Evolutionary conservation across 2,329 filamentous ascomycete species (phyloP), one percentile per base, ranked within the genome.

Genomic region (Dactylonectria macrodidyma): DNA sequence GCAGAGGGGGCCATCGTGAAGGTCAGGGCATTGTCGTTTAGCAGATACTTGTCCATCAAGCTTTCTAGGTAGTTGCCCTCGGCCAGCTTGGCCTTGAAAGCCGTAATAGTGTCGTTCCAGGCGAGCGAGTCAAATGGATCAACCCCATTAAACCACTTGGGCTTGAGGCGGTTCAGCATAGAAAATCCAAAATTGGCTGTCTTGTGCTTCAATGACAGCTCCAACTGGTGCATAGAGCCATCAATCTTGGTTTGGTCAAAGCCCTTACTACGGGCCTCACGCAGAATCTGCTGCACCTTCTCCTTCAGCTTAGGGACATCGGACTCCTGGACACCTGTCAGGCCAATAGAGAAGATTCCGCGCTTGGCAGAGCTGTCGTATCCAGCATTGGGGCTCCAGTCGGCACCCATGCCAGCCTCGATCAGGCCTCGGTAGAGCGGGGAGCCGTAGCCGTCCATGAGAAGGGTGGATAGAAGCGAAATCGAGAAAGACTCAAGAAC

Each of bases 401-500:
- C 95, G 0, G 94, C 93, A 24, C 96, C 96, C 46, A 99, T 88
- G 0, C 95, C 95, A 54, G 92, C 90, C 79, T 98, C 95, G 61
- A 99, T 93, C 66, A 99, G 85, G 2, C 92, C 93, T 68, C 91
- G 91, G 80, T 98, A 98, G 63, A 99, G 83, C 0, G 96, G 96
- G 6, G 96, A 98, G 14, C 96, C 95, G 78, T 98, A 99, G 5
- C 96, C 96, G 79, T 97, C 95, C 83, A 97, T 92, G 10, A 99
- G 83, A 16, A 99, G 84, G 2, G 92, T 94, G 4, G 94, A 94
- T 38, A 98, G 84, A 9, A 99, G 87, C 3, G 92, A 90, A 5
- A 98, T 82, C 0, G 94, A 94, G 80, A 98, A 98, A 0, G 93
- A 95, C 80, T 99, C 95, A 1, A 97, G 85, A 7, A 96, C 87